Percentiles rank a stretch among this genome's conserved stretches.
phyloP scores from a whole-genome alignment of 371 early-diverging fungal genomes.

The Entomophthora muscae region DNA sequence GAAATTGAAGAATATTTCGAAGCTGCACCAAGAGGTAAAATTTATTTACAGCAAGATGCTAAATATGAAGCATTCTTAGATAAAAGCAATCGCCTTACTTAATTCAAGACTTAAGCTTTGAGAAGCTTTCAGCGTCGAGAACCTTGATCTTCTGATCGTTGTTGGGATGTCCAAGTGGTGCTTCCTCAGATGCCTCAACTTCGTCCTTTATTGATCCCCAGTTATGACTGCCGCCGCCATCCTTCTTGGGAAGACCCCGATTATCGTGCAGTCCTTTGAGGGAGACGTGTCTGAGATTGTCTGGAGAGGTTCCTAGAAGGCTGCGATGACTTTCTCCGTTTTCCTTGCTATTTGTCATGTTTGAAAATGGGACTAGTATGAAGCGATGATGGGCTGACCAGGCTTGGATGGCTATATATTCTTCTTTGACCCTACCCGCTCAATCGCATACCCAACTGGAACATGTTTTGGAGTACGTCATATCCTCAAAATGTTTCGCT shows the following conservation, averaged over 20 bases:
- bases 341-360: not conserved
- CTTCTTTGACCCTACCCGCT: no score
- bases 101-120: not conserved
- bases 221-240: slow-evolving; percentile 6
- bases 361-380: no score
- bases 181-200: not conserved
- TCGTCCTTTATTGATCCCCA: slow-evolving; percentile 4
- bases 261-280: slow-evolving; percentile 3
- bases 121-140: not conserved
- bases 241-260: slow-evolving; percentile 7
- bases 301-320: not conserved
- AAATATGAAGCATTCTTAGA: no score
- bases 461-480: no score
- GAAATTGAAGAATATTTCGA: no score
- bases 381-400: no score
- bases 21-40: no score
- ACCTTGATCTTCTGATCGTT: slow-evolving; percentile 1
- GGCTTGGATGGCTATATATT: no score
- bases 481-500: no score
- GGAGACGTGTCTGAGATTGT: slow-evolving; percentile 1
- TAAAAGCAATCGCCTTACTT: no score
- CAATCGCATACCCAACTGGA: no score
- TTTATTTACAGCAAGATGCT: no score
- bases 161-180: not conserved
- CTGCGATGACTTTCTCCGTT: not conserved